A percentile compares a stretch with the other conserved stretches of the same genome.
Conservation (phyloP, 2,329 filamentous ascomycete genomes). For the Phialophora expanda region DNA sequence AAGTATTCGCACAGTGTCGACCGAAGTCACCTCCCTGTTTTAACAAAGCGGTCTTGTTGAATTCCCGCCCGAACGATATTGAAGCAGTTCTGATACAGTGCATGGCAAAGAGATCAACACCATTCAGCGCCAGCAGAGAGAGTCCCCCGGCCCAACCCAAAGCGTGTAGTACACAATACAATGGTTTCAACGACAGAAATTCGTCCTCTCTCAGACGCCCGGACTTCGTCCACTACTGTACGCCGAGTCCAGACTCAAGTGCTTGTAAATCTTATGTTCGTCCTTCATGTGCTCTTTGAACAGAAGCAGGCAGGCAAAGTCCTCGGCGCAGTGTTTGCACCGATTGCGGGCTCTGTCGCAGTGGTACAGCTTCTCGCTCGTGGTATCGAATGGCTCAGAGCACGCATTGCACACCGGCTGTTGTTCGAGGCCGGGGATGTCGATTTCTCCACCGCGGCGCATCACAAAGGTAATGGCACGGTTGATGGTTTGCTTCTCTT, state of each 20-base stretch:
- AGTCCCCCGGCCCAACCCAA: neutral
- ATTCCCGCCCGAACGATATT: too few species aligned
- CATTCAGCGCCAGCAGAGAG: too few species aligned
- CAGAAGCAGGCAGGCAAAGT: neutral
- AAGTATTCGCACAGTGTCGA: too few species aligned
- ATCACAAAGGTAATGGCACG: conserved; percentile 18
- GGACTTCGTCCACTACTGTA: neutral
- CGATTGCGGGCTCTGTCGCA: conserved; percentile 4
- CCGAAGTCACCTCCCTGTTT: too few species aligned
- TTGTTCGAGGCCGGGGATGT: conserved; percentile 9
- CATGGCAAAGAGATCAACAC: too few species aligned
- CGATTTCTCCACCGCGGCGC: conserved; percentile 23
- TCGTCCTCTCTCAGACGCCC: neutral
- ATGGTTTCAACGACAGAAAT: neutral
- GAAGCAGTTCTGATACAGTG: too few species aligned
- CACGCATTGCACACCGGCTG: conserved; percentile 15
- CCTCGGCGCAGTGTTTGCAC: neutral
- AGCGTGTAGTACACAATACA: neutral
- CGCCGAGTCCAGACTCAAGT: neutral
- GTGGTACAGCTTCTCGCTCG: conserved; percentile 6
- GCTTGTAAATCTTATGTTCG: neutral
- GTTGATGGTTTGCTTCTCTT: conserved; percentile 20
- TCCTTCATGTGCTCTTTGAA: neutral
- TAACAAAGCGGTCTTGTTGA: too few species aligned
- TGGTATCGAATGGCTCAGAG: conserved; percentile 8